Conservation (phyloP, 306 rosid genomes). For the Dicorynia guianensis region DNA sequence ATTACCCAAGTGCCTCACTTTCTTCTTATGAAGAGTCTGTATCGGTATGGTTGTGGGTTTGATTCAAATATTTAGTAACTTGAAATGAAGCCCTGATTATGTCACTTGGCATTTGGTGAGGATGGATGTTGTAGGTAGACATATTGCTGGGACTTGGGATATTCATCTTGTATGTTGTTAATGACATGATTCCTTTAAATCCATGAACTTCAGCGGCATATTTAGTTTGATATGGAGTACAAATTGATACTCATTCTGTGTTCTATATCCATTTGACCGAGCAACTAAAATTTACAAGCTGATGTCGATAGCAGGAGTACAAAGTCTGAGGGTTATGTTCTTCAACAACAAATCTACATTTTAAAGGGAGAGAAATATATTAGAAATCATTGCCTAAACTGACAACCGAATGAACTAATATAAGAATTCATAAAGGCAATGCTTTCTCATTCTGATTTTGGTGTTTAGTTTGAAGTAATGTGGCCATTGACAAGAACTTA, state of each 20-base stretch:
- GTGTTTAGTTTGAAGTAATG: not conserved
- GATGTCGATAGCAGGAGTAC: not conserved
- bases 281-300: not conserved
- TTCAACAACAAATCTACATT: not conserved
- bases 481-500: not conserved
- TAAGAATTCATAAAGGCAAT: not conserved
- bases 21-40: not conserved
- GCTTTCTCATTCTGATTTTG: not conserved
- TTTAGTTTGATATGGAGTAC: not conserved
- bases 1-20: not conserved
- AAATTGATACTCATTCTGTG: slow-evolving; percentile 1
- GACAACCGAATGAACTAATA: not conserved
- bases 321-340: not conserved
- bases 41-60: not conserved
- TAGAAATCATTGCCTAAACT: not conserved
- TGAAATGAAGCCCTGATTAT: not conserved
- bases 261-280: too few species aligned
- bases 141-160: not conserved
- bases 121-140: not conserved
- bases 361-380: not conserved
- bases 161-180: not conserved
- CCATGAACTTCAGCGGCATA: not conserved
- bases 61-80: not conserved
- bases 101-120: not conserved
- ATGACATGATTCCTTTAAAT: slow-evolving; percentile 6